Base-by-base conservation (phyloP, 1,284 basidiomycete species). In the Trichosporon ovoides region DNA sequence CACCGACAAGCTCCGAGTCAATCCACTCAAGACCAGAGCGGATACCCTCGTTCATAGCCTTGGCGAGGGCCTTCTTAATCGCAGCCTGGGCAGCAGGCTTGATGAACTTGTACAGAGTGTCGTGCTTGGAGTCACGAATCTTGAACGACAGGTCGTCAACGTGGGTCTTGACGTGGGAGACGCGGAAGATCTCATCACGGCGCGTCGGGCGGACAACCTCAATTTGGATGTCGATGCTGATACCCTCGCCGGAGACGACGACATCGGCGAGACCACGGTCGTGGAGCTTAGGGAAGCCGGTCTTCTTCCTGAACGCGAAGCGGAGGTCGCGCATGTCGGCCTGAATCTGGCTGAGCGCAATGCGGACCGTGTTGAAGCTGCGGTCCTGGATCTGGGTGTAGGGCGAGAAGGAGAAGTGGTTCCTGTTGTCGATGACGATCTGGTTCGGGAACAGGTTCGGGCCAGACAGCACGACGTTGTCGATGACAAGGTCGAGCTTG, bases 241-340 rank as follows among this genome's bases (percentile, higher is more conserved):
- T 78, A 69, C 80, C 80, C 67, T 79, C 76, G 20, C 94, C 93
- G 33, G 89, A 88, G 52, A 98, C 80, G 57, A 93, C 74, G 11
- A 98, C 87, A 73, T 98, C 95, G 19, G 93, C 93, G 33, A 95
- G 77, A 65, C 94, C 95, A 16, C 85, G 86, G 79, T 98, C 95
- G 46, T 79, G 83, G 72, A 96, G 78, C 81, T 87, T 71, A 50
- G 76, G 77, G 73, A 74, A 79, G 36, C 77, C 76, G 31, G 63
- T 62, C 67, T 72, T 74, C 54, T 70, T 65, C 62, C 66, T 60
- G 72, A 89, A 90, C 72, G 87, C 91, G 75, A 96, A 95, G 14
- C 87, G 86, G 19, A 96, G 89, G 68, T 96, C 92, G 38, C 88
- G 84, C 82, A 96, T 87, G 57, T 95, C 92, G n/a, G 88, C 87